Evolutionary conservation across 805 yeast species (phyloP).

Genomic region (Grigorovia jiainica): DNA sequence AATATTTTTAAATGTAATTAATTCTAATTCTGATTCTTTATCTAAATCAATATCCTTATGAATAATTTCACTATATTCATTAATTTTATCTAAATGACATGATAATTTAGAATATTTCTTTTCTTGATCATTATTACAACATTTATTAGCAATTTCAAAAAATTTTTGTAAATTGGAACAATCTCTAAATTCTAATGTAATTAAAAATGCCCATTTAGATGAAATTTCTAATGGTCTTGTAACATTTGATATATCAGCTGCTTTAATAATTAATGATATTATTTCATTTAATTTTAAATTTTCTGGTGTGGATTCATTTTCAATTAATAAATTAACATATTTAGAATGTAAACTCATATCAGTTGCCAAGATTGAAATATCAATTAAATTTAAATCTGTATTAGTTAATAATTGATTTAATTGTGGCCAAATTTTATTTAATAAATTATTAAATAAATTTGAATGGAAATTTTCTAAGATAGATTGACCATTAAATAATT

Average conservation of each 20-base stretch:
- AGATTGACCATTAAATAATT: constrained; percentile 51
- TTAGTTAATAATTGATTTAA: constrained; percentile 8
- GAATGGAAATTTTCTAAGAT: constrained; percentile 79
- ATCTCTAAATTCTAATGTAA: constrained; percentile 69
- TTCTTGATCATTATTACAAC: neutral
- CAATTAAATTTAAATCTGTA: constrained; percentile 10
- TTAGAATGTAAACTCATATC: constrained; percentile 88
- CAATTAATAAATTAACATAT: constrained; percentile 46
- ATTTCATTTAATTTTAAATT: constrained; percentile 32
- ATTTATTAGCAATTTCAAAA: neutral
- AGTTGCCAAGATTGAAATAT: constrained; percentile 54
- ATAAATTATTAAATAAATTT: constrained; percentile 45
- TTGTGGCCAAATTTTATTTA: constrained; percentile 45
- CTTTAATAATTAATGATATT: constrained; percentile 67
- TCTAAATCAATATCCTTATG: constrained; percentile 3
- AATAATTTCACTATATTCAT: neutral
- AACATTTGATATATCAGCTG: constrained; percentile 94
- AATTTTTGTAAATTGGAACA: constrained; percentile 41
- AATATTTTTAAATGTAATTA: constrained; percentile 5
- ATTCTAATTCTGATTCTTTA: constrained; percentile 7
- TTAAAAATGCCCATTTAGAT: constrained; percentile 78
- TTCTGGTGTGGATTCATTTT: constrained; percentile 10
- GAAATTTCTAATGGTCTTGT: constrained; percentile 69
- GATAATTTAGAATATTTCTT: neutral
- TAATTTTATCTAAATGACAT: neutral